Evolutionary conservation across 805 yeast genomes (phyloP).

Genomic region (Grigorovia transvaalensis): DNA sequence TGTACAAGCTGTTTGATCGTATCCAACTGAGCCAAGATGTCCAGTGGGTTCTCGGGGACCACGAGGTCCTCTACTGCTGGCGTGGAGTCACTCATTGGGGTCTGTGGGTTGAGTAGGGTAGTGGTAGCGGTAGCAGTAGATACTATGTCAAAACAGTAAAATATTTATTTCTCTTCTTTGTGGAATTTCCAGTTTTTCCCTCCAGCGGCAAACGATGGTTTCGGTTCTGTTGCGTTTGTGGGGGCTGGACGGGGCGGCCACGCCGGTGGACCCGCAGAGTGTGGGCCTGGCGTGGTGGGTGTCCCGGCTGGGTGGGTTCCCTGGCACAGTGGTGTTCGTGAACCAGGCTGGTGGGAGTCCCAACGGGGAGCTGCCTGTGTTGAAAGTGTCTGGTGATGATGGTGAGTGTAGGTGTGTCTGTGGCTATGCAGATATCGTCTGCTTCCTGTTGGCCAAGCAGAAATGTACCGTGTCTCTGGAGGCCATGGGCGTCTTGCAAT

Average conservation of each 20-base stretch:
- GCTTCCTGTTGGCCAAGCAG: conserved; percentile 16
- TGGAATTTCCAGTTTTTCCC: too few species aligned
- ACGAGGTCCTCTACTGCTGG: not conserved
- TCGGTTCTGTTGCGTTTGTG: conserved; percentile 14
- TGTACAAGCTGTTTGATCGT: conserved; percentile 39
- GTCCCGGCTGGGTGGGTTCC: conserved; percentile 1
- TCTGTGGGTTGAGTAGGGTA: not conserved
- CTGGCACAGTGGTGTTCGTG: conserved; percentile 38
- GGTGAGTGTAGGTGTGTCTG: conserved; percentile 4
- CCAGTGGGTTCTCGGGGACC: conserved; percentile 33
- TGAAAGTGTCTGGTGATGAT: conserved; percentile 16
- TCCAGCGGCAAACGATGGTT: too few species aligned
- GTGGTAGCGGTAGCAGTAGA: too few species aligned
- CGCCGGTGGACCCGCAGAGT: conserved; percentile 22
- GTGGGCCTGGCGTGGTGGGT: conserved; percentile 21
- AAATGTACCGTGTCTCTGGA: not conserved
- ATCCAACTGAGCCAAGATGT: conserved; percentile 47
- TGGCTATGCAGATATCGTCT: conserved; percentile 36
- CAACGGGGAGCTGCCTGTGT: conserved; percentile 40
- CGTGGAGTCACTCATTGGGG: not conserved
- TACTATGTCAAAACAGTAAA: too few species aligned
- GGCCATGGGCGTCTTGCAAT: conserved; percentile 12
- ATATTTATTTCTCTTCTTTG: too few species aligned
- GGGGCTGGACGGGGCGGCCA: conserved; percentile 21
- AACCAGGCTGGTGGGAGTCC: conserved; percentile 47